Evolutionary conservation across 2,329 filamentous ascomycete species (phyloP).

Genomic region (Xylariaceae sp.): DNA sequence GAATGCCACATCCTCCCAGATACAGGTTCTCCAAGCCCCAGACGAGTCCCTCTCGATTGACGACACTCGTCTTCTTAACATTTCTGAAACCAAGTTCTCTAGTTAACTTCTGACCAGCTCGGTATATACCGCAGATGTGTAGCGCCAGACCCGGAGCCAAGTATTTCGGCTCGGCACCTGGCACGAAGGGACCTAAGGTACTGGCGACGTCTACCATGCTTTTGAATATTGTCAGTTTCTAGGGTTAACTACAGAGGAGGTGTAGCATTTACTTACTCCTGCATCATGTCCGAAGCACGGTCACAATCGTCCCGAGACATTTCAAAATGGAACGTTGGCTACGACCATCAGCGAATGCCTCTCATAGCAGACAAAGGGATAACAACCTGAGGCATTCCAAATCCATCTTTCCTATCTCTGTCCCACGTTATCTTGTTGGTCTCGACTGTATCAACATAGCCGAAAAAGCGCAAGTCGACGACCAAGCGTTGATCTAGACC

Average conservation of each 20-base stretch:
- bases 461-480: background rate
- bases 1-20: conserved; percentile 26
- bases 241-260: background rate
- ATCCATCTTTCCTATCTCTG: conserved; percentile 18
- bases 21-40: conserved; percentile 23
- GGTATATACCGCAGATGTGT: conserved; percentile 20
- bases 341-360: background rate
- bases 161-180: background rate
- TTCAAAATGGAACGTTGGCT: conserved; percentile 20
- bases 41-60: conserved; percentile 5
- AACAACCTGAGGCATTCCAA: conserved; percentile 25
- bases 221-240: too few relatives aligned
- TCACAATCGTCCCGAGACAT: background rate
- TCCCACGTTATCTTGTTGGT: conserved; percentile 6
- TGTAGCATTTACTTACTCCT: background rate
- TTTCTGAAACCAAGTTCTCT: too few relatives aligned
- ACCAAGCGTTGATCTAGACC: conserved; percentile 20
- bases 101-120: too few relatives aligned
- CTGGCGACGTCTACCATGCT: conserved; percentile 1
- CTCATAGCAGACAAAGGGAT: background rate
- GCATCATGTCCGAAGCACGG: background rate
- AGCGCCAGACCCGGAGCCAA: background rate
- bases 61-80: background rate
- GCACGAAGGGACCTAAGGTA: background rate
- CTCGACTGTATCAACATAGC: background rate